Evolutionary conservation across 495 filamentous ascomycete species (phyloP).

Genomic region (Trichoderma parareesei): DNA sequence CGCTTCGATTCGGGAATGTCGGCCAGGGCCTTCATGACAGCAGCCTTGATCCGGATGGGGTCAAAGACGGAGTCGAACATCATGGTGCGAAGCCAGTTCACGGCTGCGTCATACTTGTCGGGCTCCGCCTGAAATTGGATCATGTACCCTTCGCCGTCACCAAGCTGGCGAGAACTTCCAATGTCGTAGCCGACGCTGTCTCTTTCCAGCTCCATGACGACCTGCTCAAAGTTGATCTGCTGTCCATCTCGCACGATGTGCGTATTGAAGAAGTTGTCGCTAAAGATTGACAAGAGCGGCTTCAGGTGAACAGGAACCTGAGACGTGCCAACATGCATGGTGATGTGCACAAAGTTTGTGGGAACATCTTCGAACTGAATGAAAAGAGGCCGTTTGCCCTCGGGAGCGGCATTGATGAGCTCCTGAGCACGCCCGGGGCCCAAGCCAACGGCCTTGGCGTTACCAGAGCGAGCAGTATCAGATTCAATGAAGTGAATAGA

Average conservation of each 20-base stretch:
- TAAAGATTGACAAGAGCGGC: constrained; percentile 76
- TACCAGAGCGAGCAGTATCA: constrained; percentile 73
- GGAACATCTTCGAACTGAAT: constrained; percentile 94
- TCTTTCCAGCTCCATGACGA: constrained; percentile 79
- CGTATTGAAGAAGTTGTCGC: constrained; percentile 88
- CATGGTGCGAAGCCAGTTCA: constrained; percentile 80
- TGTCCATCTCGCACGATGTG: constrained; percentile 73
- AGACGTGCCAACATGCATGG: constrained; percentile 67
- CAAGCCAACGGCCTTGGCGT: constrained; percentile 60
- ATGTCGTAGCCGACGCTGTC: constrained; percentile 82
- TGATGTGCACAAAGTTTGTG: constrained; percentile 81
- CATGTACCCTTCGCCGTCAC: constrained; percentile 69
- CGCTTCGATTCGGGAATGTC: constrained; percentile 93
- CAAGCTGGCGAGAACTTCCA: constrained; percentile 53
- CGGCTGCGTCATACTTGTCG: constrained; percentile 74
- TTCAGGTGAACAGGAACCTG: constrained; percentile 63
- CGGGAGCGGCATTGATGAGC: constrained; percentile 60
- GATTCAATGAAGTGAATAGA: constrained; percentile 93
- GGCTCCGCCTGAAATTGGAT: constrained; percentile 80
- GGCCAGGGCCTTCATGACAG: constrained; percentile 78
- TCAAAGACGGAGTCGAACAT: constrained; percentile 87
- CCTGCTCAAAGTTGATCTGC: constrained; percentile 78
- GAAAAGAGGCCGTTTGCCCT: constrained; percentile 61
- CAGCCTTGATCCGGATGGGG: constrained; percentile 64
- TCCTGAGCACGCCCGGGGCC: constrained; percentile 65